phyloP scores from a whole-genome alignment of 805 yeast genomes.

The Ogataea trehalophila region DNA sequence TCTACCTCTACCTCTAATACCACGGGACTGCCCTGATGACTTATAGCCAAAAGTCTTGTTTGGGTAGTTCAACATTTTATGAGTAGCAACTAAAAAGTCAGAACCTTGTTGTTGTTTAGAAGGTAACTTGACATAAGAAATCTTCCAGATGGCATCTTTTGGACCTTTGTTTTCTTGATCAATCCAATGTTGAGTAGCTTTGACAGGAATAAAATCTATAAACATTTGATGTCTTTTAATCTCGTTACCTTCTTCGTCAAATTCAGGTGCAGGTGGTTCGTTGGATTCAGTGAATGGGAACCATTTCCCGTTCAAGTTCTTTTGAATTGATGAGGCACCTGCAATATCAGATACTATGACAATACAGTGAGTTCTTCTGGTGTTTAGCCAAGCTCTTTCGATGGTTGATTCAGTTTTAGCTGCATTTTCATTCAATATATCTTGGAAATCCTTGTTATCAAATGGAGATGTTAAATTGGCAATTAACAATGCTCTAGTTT shows the following conservation, averaged over 20 bases:
- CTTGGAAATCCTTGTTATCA: constrained; percentile 36
- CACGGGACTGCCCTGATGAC: constrained; percentile 18
- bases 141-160: constrained; percentile 40
- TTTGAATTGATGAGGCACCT: constrained; percentile 36
- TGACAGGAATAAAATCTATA: constrained; percentile 42
- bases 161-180: constrained; percentile 43
- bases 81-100: constrained; percentile 26
- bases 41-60: constrained; percentile 31
- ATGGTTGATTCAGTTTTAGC: constrained; percentile 22
- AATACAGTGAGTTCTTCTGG: constrained; percentile 37
- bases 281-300: constrained; percentile 26
- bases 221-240: constrained; percentile 27
- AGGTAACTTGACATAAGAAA: constrained; percentile 32
- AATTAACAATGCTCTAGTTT: constrained; percentile 41
- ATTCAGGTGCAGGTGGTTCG: constrained; percentile 18
- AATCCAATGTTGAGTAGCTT: constrained; percentile 41
- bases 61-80: constrained; percentile 31
- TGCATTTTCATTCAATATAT: constrained; percentile 30
- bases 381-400: constrained; percentile 43
- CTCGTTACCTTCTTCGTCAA: constrained; percentile 17
- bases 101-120: constrained; percentile 27
- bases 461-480: constrained; percentile 38
- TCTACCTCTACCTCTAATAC: constrained; percentile 12
- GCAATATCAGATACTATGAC: constrained; percentile 36
- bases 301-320: constrained; percentile 30